Evolutionary conservation across 2,329 filamentous ascomycete species (phyloP), one percentile per base, ranked within the genome.

Genomic region (Zymoseptoria crescenta): DNA sequence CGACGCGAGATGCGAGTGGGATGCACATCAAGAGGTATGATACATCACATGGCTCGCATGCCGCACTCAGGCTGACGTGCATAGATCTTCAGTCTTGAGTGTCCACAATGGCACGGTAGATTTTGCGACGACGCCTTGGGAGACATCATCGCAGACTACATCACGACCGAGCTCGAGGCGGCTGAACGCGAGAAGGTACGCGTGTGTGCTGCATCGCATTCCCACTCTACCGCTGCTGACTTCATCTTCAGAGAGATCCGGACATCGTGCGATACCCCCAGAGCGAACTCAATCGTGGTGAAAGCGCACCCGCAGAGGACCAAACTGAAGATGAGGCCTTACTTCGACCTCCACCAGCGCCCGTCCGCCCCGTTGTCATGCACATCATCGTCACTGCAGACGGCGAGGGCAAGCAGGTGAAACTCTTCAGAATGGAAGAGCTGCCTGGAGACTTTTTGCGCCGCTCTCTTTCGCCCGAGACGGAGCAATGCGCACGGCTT

Each of bases 191-290:
- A 64, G 9, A 59, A 65, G 53, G 62, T 65, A 49, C 24, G 49
- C n/a, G n/a, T 1, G 6, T 16, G 7, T 45, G 35, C n/a, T 16
- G 35, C 35, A 16, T 45, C 7, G 35, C 35, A 16, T 45, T 16
- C 13, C 13, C n/a, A 16, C n/a, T 45, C 9, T 45, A 16, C 41
- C 45, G 28, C 20, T 3, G 28, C 52, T 59, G 55, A 58, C 49
- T 51, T 27, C 20, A 24, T 7, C 27, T 21, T 27, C 52, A 64
- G 60, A 51, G 62, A 35, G 30, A 50, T 24, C 62, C 66, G 13
- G 55, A 56, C 8, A 59, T 67, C 28, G 13, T 56, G 9, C 65
- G 64, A 20, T 69, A 69, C 54, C 30, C 60, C 2, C 63, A 69
- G 35, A 65, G 64, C 60, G 54, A 35, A 27, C 60, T 64, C 49